These are phyloP conservation scores for Pyricularia pennisetigena DNA, from an alignment of 2,329 filamentous ascomycete genomes.

Conservation along the genomic window DNA sequence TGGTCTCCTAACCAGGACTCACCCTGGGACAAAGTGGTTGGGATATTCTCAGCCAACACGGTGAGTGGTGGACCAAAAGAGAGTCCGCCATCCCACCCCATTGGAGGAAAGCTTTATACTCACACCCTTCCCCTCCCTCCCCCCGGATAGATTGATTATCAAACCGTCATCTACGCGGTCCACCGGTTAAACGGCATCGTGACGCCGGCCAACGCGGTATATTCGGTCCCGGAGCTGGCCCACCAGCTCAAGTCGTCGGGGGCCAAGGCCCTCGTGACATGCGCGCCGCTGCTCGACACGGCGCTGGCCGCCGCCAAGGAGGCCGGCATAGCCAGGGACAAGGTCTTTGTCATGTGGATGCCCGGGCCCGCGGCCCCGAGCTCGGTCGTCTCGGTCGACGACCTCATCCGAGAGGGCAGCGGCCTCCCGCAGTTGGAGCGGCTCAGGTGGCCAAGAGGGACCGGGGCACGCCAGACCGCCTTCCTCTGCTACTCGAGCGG, in stretches of 20 bases:
- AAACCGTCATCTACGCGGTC: slow-evolving; percentile 40
- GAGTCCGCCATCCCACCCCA: too few species aligned
- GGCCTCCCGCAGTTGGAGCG: slow-evolving; percentile 33
- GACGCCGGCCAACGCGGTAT: slow-evolving; percentile 61
- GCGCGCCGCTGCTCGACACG: slow-evolving; percentile 49
- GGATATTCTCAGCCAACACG: slow-evolving; percentile 64
- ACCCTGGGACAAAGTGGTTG: slow-evolving; percentile 70
- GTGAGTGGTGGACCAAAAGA: slow-evolving; percentile 14
- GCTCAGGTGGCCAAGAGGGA: slow-evolving; percentile 41
- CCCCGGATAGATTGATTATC: slow-evolving; percentile 47
- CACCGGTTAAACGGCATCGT: slow-evolving; percentile 50
- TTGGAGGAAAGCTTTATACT: too few species aligned
- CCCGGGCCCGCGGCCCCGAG: slow-evolving; percentile 32
- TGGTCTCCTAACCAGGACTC: slow-evolving; percentile 60
- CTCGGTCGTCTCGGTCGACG: slow-evolving; percentile 50
- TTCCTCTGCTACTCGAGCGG: slow-evolving; percentile 63
- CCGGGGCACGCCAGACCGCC: slow-evolving; percentile 49
- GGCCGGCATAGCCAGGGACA: slow-evolving; percentile 48
- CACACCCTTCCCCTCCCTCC: too few species aligned
- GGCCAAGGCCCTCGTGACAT: slow-evolving; percentile 61
- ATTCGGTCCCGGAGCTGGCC: slow-evolving; percentile 54
- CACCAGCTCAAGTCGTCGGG: slow-evolving; percentile 57
- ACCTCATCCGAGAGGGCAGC: slow-evolving; percentile 38
- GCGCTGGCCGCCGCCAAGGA: slow-evolving; percentile 53
- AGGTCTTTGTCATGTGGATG: slow-evolving; percentile 56